Evolutionary conservation across 768 basidiomycete species (phyloP).

Genomic region (Xerocomellus amylosporus): DNA sequence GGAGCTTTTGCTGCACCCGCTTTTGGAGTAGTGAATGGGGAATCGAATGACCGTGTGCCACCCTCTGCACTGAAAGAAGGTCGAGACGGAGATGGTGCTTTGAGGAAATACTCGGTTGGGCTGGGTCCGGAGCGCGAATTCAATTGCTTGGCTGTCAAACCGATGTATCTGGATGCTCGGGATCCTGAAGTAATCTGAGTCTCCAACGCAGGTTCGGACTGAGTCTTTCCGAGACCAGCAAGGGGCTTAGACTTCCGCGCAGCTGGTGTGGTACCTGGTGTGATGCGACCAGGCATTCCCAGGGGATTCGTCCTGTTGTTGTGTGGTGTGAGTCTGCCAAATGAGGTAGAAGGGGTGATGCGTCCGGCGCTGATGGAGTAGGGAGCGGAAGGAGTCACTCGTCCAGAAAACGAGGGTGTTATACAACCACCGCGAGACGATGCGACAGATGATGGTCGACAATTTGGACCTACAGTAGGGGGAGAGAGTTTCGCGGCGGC

Average conservation of each 20-base stretch:
- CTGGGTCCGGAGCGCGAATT: slow-evolving; percentile 38
- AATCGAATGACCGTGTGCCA: slow-evolving; percentile 38
- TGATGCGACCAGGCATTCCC: slow-evolving; percentile 45
- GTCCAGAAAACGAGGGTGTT: slow-evolving; percentile 45
- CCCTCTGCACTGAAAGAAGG: slow-evolving; percentile 38
- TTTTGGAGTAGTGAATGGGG: slow-evolving; percentile 71
- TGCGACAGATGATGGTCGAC: slow-evolving; percentile 75
- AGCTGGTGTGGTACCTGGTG: slow-evolving; percentile 38
- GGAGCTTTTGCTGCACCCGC: slow-evolving; percentile 37
- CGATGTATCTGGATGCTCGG: slow-evolving; percentile 78
- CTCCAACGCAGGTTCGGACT: slow-evolving; percentile 31
- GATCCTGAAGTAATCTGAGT: slow-evolving; percentile 73
- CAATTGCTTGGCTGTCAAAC: slow-evolving; percentile 82
- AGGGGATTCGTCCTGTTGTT: slow-evolving; percentile 27
- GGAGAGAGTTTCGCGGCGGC: slow-evolving; percentile 76
- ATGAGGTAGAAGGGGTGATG: slow-evolving; percentile 53
- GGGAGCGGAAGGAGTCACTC: slow-evolving; percentile 44
- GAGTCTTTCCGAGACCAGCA: slow-evolving; percentile 34
- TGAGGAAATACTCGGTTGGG: slow-evolving; percentile 21
- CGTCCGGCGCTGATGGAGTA: slow-evolving; percentile 43
- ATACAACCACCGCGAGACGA: slow-evolving; percentile 56
- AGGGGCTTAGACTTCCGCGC: slow-evolving; percentile 31
- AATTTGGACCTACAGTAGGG: slow-evolving; percentile 61
- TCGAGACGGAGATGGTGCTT: slow-evolving; percentile 36
- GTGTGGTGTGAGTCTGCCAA: slow-evolving; percentile 42